Evolutionary conservation across 2,329 filamentous ascomycete species (phyloP), one percentile per base, ranked within the genome.

Genomic region (Fusarium oligoseptatum): DNA sequence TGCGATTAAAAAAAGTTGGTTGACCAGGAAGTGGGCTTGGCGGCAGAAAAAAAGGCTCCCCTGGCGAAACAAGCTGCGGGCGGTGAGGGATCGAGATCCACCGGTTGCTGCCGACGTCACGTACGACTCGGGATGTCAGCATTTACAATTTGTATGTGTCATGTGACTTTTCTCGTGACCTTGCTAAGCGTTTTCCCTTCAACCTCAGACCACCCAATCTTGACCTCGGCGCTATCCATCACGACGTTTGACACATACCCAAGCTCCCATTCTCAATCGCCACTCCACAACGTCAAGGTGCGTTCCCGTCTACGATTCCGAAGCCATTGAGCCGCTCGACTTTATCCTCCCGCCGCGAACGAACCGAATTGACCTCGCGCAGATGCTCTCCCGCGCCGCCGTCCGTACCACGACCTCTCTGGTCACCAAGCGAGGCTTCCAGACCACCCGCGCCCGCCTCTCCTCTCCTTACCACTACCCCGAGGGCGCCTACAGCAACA

Each of bases 401-500:
- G 80, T 86, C 81, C 90, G 90, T 83, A 89, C 88, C 84, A 91
- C 92, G 83, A 91, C 92, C 82, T 87, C 89, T 77, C 85, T 92
- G 83, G 88, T 95, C 87, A 90, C 92, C 90, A 95, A 95, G 88
- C 95, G 97, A 86, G 95, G 93, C 87, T 98, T 99, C 93, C 93
- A 95, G 86, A 92, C 94, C 82, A 97, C 96, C 84, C 94, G 94
- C 82, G 87, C 93, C 83, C 95, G 94, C 85, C 87, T 97, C 84
- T 91, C 89, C 80, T 97, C 94, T 84, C 95, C 95, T 76, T 98
- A 97, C 92, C 97, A 99, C 90, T 99, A 99, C 89, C 93, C 96
- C 80, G 96, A 98, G 89, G 97, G 96, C 77, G 94, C 96, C 82
- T 93, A 95, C 86, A 92, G 90, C 89, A 98, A 98, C 91, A 87